phyloP scores from a whole-genome alignment of 768 basidiomycete species.

The Lactarius pseudohatsudake region DNA sequence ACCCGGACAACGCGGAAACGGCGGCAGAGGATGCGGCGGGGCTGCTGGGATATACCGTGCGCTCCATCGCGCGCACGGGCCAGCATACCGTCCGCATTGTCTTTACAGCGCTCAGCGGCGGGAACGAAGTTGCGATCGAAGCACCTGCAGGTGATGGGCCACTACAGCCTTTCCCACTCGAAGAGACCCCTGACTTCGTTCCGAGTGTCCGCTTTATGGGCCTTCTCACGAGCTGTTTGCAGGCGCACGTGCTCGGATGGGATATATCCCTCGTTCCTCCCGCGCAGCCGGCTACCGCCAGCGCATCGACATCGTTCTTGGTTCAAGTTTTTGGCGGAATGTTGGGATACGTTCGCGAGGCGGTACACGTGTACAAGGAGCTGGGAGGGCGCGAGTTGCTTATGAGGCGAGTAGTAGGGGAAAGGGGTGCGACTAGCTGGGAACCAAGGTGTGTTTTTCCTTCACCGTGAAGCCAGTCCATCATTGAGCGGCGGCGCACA shows the following conservation, averaged over 20 bases:
- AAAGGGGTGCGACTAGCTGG: conserved; percentile 53
- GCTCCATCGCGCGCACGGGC: conserved; percentile 42
- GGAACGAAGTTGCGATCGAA: conserved; percentile 35
- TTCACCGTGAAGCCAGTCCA: background rate
- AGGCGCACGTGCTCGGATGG: conserved; percentile 64
- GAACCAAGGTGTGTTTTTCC: conserved; percentile 52
- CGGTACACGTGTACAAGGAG: conserved; percentile 66
- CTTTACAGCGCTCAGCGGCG: conserved; percentile 41
- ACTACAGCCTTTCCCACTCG: conserved; percentile 50
- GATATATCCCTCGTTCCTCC: conserved; percentile 66
- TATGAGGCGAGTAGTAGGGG: conserved; percentile 58
- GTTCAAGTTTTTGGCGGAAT: conserved; percentile 55
- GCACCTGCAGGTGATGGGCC: conserved; percentile 51
- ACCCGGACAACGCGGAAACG: conserved; percentile 38
- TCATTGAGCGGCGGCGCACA: background rate
- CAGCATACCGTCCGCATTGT: conserved; percentile 43
- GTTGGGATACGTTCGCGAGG: conserved; percentile 60
- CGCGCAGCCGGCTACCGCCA: conserved; percentile 55
- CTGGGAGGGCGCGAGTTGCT: conserved; percentile 63
- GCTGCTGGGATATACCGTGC: conserved; percentile 52
- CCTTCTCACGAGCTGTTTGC: conserved; percentile 57
- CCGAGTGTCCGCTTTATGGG: conserved; percentile 54
- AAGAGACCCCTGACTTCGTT: conserved; percentile 40
- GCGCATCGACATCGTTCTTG: conserved; percentile 58
- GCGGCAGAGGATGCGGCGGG: conserved; percentile 37